phyloP scores from a whole-genome alignment of 1,284 basidiomycete species.

The Sanguinoderma infundibulare region DNA sequence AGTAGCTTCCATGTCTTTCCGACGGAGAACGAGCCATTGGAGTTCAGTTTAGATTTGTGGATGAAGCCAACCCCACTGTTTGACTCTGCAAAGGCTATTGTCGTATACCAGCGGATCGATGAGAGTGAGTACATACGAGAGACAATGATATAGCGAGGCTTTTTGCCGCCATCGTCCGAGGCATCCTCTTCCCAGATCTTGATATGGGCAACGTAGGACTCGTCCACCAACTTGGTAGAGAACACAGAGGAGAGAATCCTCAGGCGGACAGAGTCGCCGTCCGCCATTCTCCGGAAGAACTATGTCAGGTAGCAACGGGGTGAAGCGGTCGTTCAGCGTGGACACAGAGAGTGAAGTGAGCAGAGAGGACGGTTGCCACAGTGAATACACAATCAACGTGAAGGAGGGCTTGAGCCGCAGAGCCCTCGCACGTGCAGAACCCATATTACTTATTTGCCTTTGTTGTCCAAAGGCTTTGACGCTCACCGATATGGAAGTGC shows the following conservation, averaged over 20 bases:
- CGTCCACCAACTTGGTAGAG: slow-evolving; percentile 69
- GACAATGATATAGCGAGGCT: slow-evolving; percentile 86
- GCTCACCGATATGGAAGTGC: background rate
- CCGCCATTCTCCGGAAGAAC: slow-evolving; percentile 49
- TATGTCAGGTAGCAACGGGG: background rate
- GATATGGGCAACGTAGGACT: slow-evolving; percentile 83
- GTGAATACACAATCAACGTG: background rate
- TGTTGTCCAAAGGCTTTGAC: background rate
- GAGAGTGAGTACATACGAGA: slow-evolving; percentile 66
- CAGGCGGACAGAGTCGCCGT: slow-evolving; percentile 56
- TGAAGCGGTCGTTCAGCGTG: background rate
- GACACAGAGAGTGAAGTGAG: background rate
- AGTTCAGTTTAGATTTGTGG: slow-evolving; percentile 97
- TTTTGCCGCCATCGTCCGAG: slow-evolving; percentile 65
- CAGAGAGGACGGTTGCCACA: background rate
- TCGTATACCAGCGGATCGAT: slow-evolving; percentile 16
- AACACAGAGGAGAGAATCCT: slow-evolving; percentile 88
- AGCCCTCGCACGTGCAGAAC: background rate
- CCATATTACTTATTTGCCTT: background rate
- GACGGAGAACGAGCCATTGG: slow-evolving; percentile 94
- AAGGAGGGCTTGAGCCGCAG: background rate
- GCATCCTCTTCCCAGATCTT: slow-evolving; percentile 89
- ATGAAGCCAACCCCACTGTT: slow-evolving; percentile 72
- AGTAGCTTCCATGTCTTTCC: slow-evolving; percentile 95
- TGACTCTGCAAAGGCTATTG: slow-evolving; percentile 51